A percentile compares a stretch with the other conserved stretches of the same genome.
Evolutionary conservation across 208 protist species (phyloP).

Genomic region (Acanthamoeba castellanii): DNA sequence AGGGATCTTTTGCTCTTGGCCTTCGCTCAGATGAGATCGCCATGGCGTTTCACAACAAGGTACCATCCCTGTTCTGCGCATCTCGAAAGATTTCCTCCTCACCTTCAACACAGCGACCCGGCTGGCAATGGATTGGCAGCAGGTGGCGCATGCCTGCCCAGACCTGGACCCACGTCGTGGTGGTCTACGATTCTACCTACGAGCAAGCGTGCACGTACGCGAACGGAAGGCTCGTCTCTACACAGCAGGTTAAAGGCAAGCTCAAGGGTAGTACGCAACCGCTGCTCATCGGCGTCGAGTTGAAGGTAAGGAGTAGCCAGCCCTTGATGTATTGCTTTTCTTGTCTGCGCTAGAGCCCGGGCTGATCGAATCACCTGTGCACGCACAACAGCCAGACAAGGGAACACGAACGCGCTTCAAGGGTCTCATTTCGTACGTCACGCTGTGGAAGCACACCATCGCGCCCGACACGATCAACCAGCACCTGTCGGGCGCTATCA

Average conservation of each 20-base stretch:
- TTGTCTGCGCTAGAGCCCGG: not conserved
- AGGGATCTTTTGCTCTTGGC: constrained; percentile 44
- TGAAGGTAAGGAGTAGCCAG: not conserved
- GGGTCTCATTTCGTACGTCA: constrained; percentile 52
- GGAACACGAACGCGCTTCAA: constrained; percentile 41
- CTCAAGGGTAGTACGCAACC: constrained; percentile 61
- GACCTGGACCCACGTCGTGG: constrained; percentile 40
- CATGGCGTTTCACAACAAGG: constrained; percentile 61
- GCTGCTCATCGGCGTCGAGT: constrained; percentile 43
- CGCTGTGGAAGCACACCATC: constrained; percentile 51
- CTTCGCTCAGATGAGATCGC: constrained; percentile 51
- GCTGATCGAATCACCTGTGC: not conserved
- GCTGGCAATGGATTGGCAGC: constrained; percentile 70
- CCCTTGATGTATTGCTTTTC: too few species aligned
- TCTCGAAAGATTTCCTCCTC: not conserved
- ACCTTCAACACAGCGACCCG: not conserved
- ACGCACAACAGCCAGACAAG: not conserved
- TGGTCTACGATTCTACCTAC: constrained; percentile 34
- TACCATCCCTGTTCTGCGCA: not conserved
- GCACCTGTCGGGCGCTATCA: not conserved
- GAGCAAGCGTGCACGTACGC: constrained; percentile 53
- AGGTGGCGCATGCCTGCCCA: constrained; percentile 37
- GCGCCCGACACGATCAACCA: constrained; percentile 1
- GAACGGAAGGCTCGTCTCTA: constrained; percentile 44
- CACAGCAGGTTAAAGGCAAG: constrained; percentile 34